A percentile compares a stretch with the other conserved stretches of the same genome.
Evolutionary conservation across 2,329 filamentous ascomycete genomes (phyloP).

Genomic region (Epicoccum nigrum): DNA sequence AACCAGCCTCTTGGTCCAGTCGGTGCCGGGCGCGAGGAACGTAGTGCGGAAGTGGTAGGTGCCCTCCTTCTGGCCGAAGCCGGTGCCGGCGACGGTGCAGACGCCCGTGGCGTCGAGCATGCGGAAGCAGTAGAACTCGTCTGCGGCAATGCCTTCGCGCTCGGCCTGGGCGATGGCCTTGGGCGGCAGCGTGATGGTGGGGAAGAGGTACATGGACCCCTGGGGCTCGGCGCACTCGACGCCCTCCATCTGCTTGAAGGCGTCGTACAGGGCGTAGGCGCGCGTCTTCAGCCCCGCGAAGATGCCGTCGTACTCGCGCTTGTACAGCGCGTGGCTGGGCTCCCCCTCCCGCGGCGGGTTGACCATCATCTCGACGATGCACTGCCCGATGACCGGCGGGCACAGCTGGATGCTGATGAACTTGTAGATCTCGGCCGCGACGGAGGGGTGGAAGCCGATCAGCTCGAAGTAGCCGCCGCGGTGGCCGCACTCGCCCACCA

Average conservation of each 20-base stretch:
- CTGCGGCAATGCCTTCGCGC: constrained; percentile 73
- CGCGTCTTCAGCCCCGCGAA: constrained; percentile 78
- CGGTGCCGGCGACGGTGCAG: constrained; percentile 89
- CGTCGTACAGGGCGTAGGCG: constrained; percentile 83
- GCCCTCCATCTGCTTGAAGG: constrained; percentile 94
- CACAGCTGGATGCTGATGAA: constrained; percentile 97
- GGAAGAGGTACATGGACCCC: constrained; percentile 99
- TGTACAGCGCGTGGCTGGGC: constrained; percentile 82
- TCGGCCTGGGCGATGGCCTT: constrained; percentile 79
- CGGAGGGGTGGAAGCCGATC: constrained; percentile 81
- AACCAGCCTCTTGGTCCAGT: constrained; percentile 86
- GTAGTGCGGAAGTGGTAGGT: constrained; percentile 95
- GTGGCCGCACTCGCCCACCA: constrained; percentile 98
- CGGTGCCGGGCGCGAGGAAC: constrained; percentile 93
- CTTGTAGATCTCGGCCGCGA: constrained; percentile 96
- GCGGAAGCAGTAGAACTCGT: constrained; percentile 93
- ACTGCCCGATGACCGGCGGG: constrained; percentile 93
- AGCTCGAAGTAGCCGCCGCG: constrained; percentile 98
- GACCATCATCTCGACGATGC: constrained; percentile 96
- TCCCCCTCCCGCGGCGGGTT: constrained; percentile 88
- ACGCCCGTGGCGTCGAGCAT: constrained; percentile 93
- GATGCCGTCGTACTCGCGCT: constrained; percentile 83
- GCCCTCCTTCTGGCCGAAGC: constrained; percentile 92
- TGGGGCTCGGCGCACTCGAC: constrained; percentile 89
- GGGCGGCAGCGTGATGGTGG: constrained; percentile 79